Base-by-base conservation (phyloP, 2,329 filamentous ascomycete species). In the Penicillium concentricum region DNA sequence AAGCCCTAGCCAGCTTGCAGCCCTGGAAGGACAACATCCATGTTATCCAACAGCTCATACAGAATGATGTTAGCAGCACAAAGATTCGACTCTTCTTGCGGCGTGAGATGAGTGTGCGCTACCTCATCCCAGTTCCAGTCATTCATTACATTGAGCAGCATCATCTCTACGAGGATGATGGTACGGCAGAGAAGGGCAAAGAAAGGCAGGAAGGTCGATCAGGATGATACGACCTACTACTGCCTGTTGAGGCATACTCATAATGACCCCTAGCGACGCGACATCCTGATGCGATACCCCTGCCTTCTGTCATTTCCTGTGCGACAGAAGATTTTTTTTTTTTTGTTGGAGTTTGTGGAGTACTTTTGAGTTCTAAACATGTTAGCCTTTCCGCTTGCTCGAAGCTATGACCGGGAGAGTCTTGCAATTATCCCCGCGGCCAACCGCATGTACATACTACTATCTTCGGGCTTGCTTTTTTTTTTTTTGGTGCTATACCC, bases 41-140 rank as follows among this genome's bases (percentile, higher is more conserved):
- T 69, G 89, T 96, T 52, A 93, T 96, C 61, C 89, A 90, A 55
- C 91, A 96, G 74, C 84, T 96, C 50, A 92, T 96, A 47, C 87
- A 90, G 63, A 93, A 93, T 73, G 89, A 94, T 66, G 87, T 94
- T 58, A 91, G 88, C 67, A 92, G 88, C 61, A 87, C 85, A 57
- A 87, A 96, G 78, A 92, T 96, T 59, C 85, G 92, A 41, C 79
- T 95, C 3, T 90, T 95, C 70, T 74, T 92, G 34, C 85, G 89
- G 68, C 83, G 89, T 67, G 86, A 91, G 62, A 89, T 94, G 87
- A 92, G 88, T 65, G 89, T 95, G 47, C 85, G 89, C 61, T 93
- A 92, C 69, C 70, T 85, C 28, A 87, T 91, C 34, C 90, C 91
- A 0, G 84, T 87, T 41, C 84, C 85, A 4, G 90, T 93, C 46